Evolutionary conservation across 1,139 yeast species (phyloP).

Genomic region (Saccharomyces hybrid): DNA sequence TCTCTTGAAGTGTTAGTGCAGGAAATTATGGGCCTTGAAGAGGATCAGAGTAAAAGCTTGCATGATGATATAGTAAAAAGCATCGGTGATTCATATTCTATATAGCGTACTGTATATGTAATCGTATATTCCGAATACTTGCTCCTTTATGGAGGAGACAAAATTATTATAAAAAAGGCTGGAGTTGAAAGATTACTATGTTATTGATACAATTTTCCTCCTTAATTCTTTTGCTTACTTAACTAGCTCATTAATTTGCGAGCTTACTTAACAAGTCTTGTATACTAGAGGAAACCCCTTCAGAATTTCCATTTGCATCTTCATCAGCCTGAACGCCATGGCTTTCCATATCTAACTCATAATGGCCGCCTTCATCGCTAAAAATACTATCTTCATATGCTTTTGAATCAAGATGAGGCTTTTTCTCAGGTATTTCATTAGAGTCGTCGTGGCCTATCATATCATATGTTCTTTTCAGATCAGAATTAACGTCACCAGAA

Average conservation of each 20-base stretch:
- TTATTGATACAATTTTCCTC: neutral
- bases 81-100: conserved; percentile 23
- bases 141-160: too few species aligned
- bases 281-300: conserved; percentile 25
- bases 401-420: neutral
- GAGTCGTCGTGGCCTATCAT: neutral
- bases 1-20: conserved; percentile 18
- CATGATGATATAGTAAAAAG: conserved; percentile 17
- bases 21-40: conserved; percentile 18
- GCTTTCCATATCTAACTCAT: conserved; percentile 3
- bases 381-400: conserved; percentile 5
- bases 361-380: conserved; percentile 8
- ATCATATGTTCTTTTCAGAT: neutral
- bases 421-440: neutral
- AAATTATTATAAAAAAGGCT: neutral
- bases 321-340: conserved; percentile 2
- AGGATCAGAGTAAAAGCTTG: conserved; percentile 12
- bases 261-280: conserved; percentile 31
- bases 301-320: neutral
- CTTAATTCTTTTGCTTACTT: neutral
- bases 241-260: conserved; percentile 18
- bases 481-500: neutral
- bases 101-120: neutral
- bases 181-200: neutral
- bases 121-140: neutral